Evolutionary conservation across 202 grass and related monocot genomes (phyloP), one percentile per base, ranked within the genome.

Genomic region (Musa balbisiana): DNA sequence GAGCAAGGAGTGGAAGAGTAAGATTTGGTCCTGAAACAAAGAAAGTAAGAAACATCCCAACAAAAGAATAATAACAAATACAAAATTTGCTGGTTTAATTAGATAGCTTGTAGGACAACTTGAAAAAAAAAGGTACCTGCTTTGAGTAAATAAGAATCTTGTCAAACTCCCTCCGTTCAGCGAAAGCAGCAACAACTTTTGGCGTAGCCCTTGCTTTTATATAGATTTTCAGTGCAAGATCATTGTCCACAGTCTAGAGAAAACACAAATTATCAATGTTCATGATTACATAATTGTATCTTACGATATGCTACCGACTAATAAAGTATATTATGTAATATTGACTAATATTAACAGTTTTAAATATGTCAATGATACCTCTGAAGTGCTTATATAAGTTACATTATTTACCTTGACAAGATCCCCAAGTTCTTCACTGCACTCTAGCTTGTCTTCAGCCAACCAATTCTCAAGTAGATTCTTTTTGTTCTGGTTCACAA

Each of bases 401-500:
- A 51, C 13, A 51, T 26, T 9, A 27, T 27, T 73, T 82, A 93
- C 93, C 90, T 97, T 97, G 27, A 97, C 93, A 86, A 97, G 93
- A 91, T 97, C 93, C 73, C 93, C 93, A 43, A 97, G 81, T 85
- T 97, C 93, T 86, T 97, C 93, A 81, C 88, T 97, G 16, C 93
- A 97, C 82, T 97, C 93, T 43, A 97, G 79, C 76, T 97, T 97
- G 68, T 97, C 93, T 81, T 96, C 92, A 10, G 92, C 89, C 76
- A 96, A 84, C 92, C 89, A 96, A 73, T 96, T 96, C 69, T 96
- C 92, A 52, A 96, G 75, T 56, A 96, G 87, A 64, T 96, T 96
- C 79, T 96, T 96, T 96, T 96, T 96, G 85, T 96, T 96, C 84
- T 96, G 92, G 85, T 96, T 96, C 69, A 96, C 92, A 67, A 96